These are phyloP conservation scores for Aspergillus steynii DNA, from an alignment of 495 filamentous ascomycete species.

Conservation along the genomic window DNA sequence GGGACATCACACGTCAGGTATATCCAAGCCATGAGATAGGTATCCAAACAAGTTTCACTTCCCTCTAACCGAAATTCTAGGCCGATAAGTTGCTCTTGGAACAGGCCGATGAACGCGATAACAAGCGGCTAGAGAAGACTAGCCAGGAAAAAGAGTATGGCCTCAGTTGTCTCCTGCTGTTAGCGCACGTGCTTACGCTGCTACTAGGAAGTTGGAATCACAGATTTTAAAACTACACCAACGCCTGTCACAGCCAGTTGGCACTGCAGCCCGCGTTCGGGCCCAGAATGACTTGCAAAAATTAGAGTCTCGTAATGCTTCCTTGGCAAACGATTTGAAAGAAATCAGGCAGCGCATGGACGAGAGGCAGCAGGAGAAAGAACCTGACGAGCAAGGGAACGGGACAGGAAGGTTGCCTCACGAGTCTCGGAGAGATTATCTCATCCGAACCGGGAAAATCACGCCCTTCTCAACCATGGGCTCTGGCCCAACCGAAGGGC, in stretches of 20 bases:
- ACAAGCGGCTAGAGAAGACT: constrained; percentile 81
- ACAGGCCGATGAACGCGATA: constrained; percentile 84
- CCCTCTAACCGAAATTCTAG: constrained; percentile 34
- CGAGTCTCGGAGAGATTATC: constrained; percentile 82
- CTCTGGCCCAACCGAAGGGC: constrained; percentile 50
- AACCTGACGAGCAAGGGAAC: constrained; percentile 35
- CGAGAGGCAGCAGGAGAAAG: constrained; percentile 59
- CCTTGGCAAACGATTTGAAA: constrained; percentile 65
- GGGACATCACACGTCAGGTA: constrained; percentile 64
- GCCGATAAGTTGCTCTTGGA: constrained; percentile 77
- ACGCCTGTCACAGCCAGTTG: constrained; percentile 49
- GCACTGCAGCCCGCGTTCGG: constrained; percentile 47
- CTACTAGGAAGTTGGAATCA: constrained; percentile 41
- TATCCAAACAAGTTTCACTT: neutral
- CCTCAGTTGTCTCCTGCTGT: neutral
- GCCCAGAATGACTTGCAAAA: constrained; percentile 63
- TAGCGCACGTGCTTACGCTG: constrained; percentile 15
- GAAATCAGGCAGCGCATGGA: constrained; percentile 81
- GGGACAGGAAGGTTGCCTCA: constrained; percentile 64
- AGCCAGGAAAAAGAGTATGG: constrained; percentile 57
- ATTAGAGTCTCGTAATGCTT: constrained; percentile 59
- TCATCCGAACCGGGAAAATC: constrained; percentile 95
- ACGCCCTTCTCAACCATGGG: constrained; percentile 84
- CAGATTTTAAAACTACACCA: constrained; percentile 52
- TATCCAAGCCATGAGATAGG: neutral